Conservation (phyloP, 1,284 basidiomycete species). For the Rhodofomes roseus region DNA sequence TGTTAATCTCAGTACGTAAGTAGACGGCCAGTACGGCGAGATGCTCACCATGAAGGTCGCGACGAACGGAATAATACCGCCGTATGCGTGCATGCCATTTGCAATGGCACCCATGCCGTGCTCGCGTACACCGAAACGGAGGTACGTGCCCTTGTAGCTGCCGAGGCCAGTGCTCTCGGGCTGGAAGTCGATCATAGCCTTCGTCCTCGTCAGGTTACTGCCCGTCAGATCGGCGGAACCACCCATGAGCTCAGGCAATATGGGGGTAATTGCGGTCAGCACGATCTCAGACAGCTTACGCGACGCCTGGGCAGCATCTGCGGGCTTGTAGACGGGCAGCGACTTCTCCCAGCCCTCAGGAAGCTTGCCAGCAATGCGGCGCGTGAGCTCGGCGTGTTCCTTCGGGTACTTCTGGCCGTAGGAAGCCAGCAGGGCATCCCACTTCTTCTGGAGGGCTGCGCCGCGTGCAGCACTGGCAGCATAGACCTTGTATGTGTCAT, state of each 20-base stretch:
- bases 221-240: conserved; percentile 93
- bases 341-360: conserved; percentile 85
- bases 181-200: conserved; percentile 89
- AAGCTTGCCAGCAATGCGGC: conserved; percentile 82
- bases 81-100: conserved; percentile 87
- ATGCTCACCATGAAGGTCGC: conserved; percentile 80
- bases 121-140: conserved; percentile 96
- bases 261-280: conserved; percentile 72
- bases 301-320: conserved; percentile 83
- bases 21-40: neutral
- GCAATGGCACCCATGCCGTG: conserved; percentile 96
- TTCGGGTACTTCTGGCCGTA: conserved; percentile 80
- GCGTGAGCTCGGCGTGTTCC: conserved; percentile 83
- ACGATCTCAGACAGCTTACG: conserved; percentile 93
- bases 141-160: conserved; percentile 83
- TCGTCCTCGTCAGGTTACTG: conserved; percentile 87
- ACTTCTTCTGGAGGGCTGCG: conserved; percentile 70
- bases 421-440: conserved; percentile 68
- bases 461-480: conserved; percentile 66
- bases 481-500: conserved; percentile 74
- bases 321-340: conserved; percentile 80
- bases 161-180: conserved; percentile 83
- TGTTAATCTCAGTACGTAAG: neutral
- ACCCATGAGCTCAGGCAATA: conserved; percentile 82
- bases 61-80: conserved; percentile 80